phyloP scores from a whole-genome alignment of 257 asterid genomes.

The Prunella vulgaris region DNA sequence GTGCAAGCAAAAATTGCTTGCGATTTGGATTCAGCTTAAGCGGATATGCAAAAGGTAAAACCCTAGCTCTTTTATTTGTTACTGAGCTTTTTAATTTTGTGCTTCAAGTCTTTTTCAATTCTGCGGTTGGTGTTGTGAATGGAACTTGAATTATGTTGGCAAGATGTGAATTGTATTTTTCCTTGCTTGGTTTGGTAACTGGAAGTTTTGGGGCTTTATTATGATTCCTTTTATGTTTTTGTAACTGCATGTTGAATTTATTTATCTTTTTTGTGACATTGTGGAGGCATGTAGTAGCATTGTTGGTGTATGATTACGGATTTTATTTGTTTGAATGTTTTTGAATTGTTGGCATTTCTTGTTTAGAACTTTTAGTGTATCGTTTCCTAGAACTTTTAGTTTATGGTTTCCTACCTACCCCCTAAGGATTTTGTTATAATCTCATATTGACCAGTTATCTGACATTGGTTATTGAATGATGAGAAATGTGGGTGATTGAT shows the following conservation, averaged over 20 bases:
- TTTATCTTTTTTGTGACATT: background rate
- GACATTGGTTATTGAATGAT: slow-evolving; percentile 14
- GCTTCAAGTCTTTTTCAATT: background rate
- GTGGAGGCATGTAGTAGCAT: background rate
- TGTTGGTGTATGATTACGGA: background rate
- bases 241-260: slow-evolving; percentile 4
- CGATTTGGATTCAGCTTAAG: slow-evolving; percentile 15
- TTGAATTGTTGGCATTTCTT: background rate
- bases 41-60: slow-evolving; percentile 39
- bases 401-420: background rate
- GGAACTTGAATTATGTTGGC: slow-evolving; percentile 10
- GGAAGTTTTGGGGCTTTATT: background rate
- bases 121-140: slow-evolving; percentile 6
- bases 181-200: slow-evolving; percentile 16
- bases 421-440: background rate
- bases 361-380: background rate
- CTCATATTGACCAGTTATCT: background rate
- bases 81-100: background rate
- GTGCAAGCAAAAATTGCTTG: background rate
- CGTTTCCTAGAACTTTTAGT: background rate
- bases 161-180: background rate
- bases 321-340: slow-evolving; percentile 5
- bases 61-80: slow-evolving; percentile 22
- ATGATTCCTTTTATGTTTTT: background rate
- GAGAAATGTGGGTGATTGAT: slow-evolving; percentile 12